Base-by-base conservation (phyloP, 108 stramenopile genomes). In the Nitzschia sp. region DNA sequence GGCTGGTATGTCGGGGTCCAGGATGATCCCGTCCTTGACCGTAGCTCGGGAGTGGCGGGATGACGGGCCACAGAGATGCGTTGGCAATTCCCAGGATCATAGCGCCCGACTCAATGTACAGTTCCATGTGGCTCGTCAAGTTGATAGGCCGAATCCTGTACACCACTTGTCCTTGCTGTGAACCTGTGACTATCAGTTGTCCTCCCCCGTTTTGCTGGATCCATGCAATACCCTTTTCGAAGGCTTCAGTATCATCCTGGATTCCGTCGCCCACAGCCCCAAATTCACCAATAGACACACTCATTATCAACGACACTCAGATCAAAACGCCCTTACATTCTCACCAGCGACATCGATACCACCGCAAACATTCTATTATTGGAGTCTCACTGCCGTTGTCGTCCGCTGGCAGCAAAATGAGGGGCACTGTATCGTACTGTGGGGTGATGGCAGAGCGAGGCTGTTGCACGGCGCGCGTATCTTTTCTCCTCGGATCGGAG, bases 261-360 rank as follows among this genome's bases (percentile, higher is more conserved):
- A 30, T 38, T 0, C 75, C 71, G 57, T 81, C 66, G 2, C 80
- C 80, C 0, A 76, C 59, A 24, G 75, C 80, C 15, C 80, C 80
- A 63, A 71, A 80, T 25, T 64, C 33, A 51, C 23, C 33, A 68
- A 34, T 6, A 30, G 62, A 46, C 17, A 59, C n/a, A 59, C 6
- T 42, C 38, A 42, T 42, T 42, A 42, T 42, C 38, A n/a, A n/a
- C n/a, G n/a, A n/a, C n/a, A n/a, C n/a, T n/a, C n/a, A n/a, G n/a
- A n/a, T n/a, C n/a, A n/a, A n/a, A n/a, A n/a, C n/a, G n/a, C n/a
- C n/a, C n/a, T n/a, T n/a, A n/a, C n/a, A n/a, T n/a, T n/a, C n/a
- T n/a, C n/a, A n/a, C n/a, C n/a, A n/a, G n/a, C n/a, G n/a, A n/a
- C n/a, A n/a, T n/a, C n/a, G n/a, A n/a, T n/a, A n/a, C n/a, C n/a